These are phyloP conservation scores for Rosa lucieae DNA, from an alignment of 306 rosid species.

Conservation along the genomic window DNA sequence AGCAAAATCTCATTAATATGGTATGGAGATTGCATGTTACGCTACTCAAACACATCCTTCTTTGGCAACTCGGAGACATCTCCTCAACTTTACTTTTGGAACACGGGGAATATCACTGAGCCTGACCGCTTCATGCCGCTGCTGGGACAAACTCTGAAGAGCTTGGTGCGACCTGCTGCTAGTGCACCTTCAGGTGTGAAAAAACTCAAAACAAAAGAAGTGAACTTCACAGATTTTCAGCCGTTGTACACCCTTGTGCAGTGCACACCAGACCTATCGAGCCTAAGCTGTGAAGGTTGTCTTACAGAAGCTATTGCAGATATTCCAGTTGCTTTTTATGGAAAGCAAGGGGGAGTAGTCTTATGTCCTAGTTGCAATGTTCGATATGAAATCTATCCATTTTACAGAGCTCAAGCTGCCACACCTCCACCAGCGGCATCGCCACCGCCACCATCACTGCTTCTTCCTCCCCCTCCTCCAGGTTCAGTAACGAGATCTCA, in stretches of 20 bases:
- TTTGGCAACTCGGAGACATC: not conserved
- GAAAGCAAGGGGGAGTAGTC: slow-evolving; percentile 21
- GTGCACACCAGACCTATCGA: slow-evolving; percentile 34
- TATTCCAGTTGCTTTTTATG: not conserved
- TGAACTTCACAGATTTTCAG: not conserved
- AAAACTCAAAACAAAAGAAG: slow-evolving; percentile 4
- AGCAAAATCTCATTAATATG: slow-evolving; percentile 6
- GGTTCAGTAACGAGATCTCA: not conserved
- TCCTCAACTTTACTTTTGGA: fast-evolving
- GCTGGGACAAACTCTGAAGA: not conserved
- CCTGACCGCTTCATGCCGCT: not conserved
- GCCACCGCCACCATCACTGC: not conserved
- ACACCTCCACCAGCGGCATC: not conserved
- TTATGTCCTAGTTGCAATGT: slow-evolving; percentile 31
- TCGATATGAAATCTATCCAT: slow-evolving; percentile 28
- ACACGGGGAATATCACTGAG: not conserved
- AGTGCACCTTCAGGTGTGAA: not conserved
- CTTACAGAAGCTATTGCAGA: not conserved
- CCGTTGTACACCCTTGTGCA: slow-evolving; percentile 31
- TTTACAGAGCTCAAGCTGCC: not conserved
- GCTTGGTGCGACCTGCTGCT: slow-evolving; percentile 2
- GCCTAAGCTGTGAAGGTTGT: slow-evolving; percentile 17
- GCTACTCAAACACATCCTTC: slow-evolving; percentile 28
- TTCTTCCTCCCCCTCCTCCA: not conserved
- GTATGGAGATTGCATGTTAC: slow-evolving; percentile 34